Evolutionary conservation across 2,329 filamentous ascomycete species (phyloP).

Genomic region (Aspergillus piperis): DNA sequence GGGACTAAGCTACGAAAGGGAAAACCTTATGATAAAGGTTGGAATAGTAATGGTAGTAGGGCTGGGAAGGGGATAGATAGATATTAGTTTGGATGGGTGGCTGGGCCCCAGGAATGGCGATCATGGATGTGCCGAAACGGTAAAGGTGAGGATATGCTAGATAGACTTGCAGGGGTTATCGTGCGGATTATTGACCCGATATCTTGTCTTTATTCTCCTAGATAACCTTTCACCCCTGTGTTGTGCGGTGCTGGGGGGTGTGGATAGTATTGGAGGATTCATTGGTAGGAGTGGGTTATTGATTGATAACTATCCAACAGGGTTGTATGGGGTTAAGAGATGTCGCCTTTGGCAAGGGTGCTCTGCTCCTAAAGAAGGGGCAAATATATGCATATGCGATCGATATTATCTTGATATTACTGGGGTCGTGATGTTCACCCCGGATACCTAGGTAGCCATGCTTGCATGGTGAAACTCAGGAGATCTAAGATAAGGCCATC

Average conservation of each 20-base stretch:
- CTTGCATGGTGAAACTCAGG: neutral
- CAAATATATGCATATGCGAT: neutral
- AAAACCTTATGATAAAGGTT: neutral
- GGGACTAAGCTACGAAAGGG: neutral
- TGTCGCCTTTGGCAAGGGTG: neutral
- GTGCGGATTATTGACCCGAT: constrained; percentile 1
- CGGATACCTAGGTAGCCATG: no score
- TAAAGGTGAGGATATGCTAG: neutral
- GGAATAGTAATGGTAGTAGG: neutral
- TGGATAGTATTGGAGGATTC: neutral
- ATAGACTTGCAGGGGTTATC: constrained; percentile 5
- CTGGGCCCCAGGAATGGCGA: neutral
- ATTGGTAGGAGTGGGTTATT: neutral
- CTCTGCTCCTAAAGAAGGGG: neutral
- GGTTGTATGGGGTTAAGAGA: neutral
- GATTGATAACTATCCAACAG: neutral
- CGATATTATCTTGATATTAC: neutral
- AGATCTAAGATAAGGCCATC: neutral
- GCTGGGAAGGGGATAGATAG: neutral
- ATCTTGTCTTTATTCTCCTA: neutral
- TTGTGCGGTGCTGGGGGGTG: neutral
- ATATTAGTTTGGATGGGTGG: neutral
- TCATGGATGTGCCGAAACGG: neutral
- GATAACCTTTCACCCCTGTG: neutral
- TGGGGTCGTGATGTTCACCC: no score